phyloP scores from a whole-genome alignment of 352 stramenopile genomes.

The Phytophthora citricola region DNA sequence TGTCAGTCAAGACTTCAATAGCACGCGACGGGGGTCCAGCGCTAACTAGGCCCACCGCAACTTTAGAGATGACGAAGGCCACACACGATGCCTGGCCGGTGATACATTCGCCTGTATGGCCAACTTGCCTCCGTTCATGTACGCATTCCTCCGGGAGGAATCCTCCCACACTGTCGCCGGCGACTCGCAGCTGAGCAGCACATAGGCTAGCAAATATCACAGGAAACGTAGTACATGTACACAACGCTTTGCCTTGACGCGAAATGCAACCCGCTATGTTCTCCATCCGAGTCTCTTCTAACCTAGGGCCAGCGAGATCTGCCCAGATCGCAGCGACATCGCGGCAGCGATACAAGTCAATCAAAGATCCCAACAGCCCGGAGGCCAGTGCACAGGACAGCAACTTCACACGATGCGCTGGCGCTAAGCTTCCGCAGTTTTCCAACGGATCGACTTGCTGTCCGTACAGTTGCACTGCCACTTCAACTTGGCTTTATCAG shows the following conservation, averaged over 20 bases:
- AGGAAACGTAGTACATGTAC: conserved; percentile 2
- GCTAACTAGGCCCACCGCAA: background rate
- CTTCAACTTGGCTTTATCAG: conserved; percentile 17
- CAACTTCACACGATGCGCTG: too few relatives aligned
- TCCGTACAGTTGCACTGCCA: conserved; percentile 12
- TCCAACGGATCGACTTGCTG: conserved; percentile 21
- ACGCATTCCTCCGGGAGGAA: background rate
- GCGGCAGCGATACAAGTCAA: too few relatives aligned
- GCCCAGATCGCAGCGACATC: conserved; percentile 1
- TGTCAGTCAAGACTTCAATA: conserved; percentile 7
- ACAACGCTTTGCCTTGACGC: background rate
- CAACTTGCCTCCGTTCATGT: background rate
- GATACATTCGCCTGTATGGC: background rate
- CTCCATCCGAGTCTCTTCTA: background rate
- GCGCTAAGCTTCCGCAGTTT: conserved; percentile 7
- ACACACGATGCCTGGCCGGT: background rate
- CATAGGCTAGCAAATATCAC: conserved; percentile 1
- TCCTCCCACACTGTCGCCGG: background rate
- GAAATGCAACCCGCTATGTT: conserved; percentile 1
- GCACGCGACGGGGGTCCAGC: background rate
- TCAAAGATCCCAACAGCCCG: too few relatives aligned
- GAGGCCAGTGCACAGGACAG: too few relatives aligned
- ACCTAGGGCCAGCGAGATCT: conserved; percentile 2
- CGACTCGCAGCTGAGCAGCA: background rate
- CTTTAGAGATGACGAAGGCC: too few relatives aligned